Conservation (phyloP, 2,329 filamentous ascomycete genomes). For the Fusarium globosum region DNA sequence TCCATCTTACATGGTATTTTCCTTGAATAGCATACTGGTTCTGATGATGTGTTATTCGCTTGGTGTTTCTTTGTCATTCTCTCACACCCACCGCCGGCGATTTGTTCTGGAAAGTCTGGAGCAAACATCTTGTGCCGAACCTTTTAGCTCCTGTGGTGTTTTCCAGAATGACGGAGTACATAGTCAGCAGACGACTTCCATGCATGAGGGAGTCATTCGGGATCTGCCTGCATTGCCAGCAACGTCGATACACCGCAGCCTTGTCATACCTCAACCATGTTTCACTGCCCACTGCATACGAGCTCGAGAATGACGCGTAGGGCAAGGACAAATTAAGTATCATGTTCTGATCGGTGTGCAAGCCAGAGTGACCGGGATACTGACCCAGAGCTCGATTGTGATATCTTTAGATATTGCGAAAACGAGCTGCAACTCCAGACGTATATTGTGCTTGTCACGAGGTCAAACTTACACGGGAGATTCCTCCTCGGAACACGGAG, state of each 20-base stretch:
- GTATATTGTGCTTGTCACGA: slow-evolving; percentile 23
- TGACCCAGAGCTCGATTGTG: slow-evolving; percentile 6
- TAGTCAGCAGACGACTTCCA: slow-evolving; percentile 41
- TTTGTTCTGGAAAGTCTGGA: slow-evolving; percentile 9
- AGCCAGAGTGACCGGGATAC: neutral
- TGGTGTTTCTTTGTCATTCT: slow-evolving; percentile 13
- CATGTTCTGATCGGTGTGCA: slow-evolving; percentile 22
- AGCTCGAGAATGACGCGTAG: slow-evolving; percentile 25
- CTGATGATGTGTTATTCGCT: slow-evolving; percentile 26
- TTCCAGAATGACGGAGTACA: slow-evolving; percentile 30
- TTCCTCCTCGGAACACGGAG: slow-evolving; percentile 26
- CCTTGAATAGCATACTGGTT: slow-evolving; percentile 16
- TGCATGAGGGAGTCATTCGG: slow-evolving; percentile 44
- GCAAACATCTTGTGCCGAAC: slow-evolving; percentile 19
- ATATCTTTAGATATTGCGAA: slow-evolving; percentile 12
- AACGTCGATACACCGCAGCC: slow-evolving; percentile 36
- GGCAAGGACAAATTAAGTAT: slow-evolving; percentile 16
- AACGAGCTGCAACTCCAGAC: slow-evolving; percentile 3
- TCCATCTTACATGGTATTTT: slow-evolving; percentile 15
- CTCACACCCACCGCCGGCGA: slow-evolving; percentile 14
- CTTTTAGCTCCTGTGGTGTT: slow-evolving; percentile 16
- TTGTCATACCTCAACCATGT: slow-evolving; percentile 43
- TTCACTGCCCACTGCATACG: slow-evolving; percentile 37
- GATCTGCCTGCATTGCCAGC: slow-evolving; percentile 43
- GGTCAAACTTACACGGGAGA: slow-evolving; percentile 10